Evolutionary conservation across 176 grass and related monocot genomes (phyloP), one percentile per base, ranked within the genome.

Genomic region (Poa annua): DNA sequence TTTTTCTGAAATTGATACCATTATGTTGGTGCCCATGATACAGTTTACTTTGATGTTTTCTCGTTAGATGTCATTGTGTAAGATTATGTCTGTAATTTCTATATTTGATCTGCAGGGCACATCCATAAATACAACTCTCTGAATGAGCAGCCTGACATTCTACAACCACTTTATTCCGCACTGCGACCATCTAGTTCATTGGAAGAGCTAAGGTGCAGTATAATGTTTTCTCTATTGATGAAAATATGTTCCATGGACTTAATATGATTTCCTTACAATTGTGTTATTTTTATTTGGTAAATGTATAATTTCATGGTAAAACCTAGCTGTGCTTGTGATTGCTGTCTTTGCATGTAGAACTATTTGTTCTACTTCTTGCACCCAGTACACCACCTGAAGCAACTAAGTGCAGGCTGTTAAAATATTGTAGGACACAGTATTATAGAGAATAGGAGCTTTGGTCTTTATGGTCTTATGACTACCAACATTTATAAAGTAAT

Each of bases 71-170:
- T 17, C 70, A 74, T 74, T 50, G 14, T 50, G 70, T 73, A 19
- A 73, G 7, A 29, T 25, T 26, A 71, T 49, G 41, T 49, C 12
- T 73, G 44, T 49, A 5, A 15, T 29, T 49, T 73, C 22, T 49
- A 33, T 51, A 51, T 33, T 74, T 74, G 14, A 11, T 74, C 25
- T 19, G 45, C 85, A 98, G 96, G 96, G 75, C 85, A 87, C 68
- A 95, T 98, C 60, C 91, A 95, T 70, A 94, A 92, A 81, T 95
- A 98, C 87, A 98, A 98, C 83, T 89, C 89, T 69, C 83, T 98
- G 85, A 85, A 93, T 83, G 87, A 86, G 48, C 90, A 80, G 59
- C 96, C 96, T 88, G 96, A 98, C 71, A 86, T 98, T 36, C 73
- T 98, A 73, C 92, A 77, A 25, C 91, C 91, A 73, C 88, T 98